Percentiles rank a stretch among this genome's conserved stretches.
Conservation (phyloP, 2,329 filamentous ascomycete genomes). For the Ophiostoma himal-ulmi region DNA sequence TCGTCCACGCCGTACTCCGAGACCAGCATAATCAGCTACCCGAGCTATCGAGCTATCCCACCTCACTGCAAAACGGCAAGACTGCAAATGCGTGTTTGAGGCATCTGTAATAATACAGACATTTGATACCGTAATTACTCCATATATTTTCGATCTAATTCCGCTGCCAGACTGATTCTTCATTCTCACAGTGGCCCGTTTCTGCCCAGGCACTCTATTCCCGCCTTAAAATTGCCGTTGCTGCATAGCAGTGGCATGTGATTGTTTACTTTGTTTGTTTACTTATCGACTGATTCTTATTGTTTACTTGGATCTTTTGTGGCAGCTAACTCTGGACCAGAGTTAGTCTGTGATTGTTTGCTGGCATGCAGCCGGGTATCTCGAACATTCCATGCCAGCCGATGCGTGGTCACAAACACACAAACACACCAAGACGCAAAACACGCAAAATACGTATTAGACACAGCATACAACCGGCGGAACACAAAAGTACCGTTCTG, state of each 20-base stretch:
- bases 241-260: slow-evolving; percentile 4
- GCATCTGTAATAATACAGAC: neutral
- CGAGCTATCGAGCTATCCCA: neutral
- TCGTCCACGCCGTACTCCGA: slow-evolving; percentile 10
- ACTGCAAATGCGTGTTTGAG: neutral
- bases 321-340: neutral
- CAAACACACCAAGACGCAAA: neutral
- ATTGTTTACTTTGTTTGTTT: slow-evolving; percentile 3
- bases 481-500: neutral
- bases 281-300: neutral
- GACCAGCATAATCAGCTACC: neutral
- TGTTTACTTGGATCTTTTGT: neutral
- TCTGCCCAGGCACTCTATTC: neutral
- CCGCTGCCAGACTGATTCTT: neutral
- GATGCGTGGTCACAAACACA: neutral
- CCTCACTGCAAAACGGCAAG: neutral
- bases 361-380: slow-evolving; percentile 6
- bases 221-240: neutral
- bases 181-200: neutral
- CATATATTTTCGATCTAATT: neutral
- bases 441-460: neutral
- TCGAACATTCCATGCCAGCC: neutral
- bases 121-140: neutral
- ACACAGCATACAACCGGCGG: neutral
- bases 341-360: neutral